Evolutionary conservation across 352 stramenopile species (phyloP), one percentile per base, ranked within the genome.

Genomic region (Phytopythium boreale): DNA sequence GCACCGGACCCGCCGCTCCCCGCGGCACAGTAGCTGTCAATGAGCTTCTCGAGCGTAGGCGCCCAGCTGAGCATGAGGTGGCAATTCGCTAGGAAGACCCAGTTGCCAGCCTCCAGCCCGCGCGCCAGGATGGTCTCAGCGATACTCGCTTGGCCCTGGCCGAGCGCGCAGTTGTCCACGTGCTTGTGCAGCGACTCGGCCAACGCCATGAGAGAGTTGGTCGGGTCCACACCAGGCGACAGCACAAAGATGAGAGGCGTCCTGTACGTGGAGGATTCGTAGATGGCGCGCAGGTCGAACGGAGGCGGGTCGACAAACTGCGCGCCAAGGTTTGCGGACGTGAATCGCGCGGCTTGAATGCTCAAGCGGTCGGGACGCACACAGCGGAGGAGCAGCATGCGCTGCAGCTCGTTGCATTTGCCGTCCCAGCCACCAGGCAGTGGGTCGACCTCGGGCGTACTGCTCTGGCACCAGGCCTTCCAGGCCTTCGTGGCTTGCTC

Each of bases 31-130:
- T 91, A 96, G 37, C 87, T 91, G 61, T 97, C 89, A 61, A 97
- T 96, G 14, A 98, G 87, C 57, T 98, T 98, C 71, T 99, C 96
- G 1, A 99, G 75, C 29, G 88, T 92, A 22, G 92, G 89, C 37
- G 98, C 92, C 96, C 96, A 99, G 36, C 88, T 98, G 1, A 98
- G 75, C 88, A 98, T 98, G 62, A 99, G 75, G 62, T 99, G 96
- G 61, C 96, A 99, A 70, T 99, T 99, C 0, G 93, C 90, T 14
- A 99, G 73, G 63, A 99, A 98, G 15, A 98, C 91, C 96, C 96
- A 99, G 63, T 88, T 92, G 11, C 96, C 96, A 24, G 79, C 75
- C 19, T 88, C 82, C 0, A 98, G 51, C 2, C 88, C 95, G 20
- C 96, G 77, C 34, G 94, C 64, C 17, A 99, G 74, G 64, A 98